phyloP scores from a whole-genome alignment of 2,329 filamentous ascomycete genomes.

The Sarocladium brachiariae region DNA sequence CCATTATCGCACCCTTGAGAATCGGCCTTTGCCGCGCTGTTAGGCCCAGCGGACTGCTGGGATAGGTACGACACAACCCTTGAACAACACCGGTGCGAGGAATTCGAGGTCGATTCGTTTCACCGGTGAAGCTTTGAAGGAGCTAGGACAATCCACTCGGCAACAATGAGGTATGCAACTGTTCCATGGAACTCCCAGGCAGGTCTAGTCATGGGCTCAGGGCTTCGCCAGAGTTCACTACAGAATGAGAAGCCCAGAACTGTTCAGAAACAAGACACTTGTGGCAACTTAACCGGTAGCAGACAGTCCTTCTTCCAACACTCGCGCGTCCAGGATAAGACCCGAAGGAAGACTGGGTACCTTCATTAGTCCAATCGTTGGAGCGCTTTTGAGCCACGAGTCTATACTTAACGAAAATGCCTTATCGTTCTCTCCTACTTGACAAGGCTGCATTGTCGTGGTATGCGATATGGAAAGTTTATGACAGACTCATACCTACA shows the following conservation, averaged over 20 bases:
- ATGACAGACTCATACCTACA: conserved; percentile 17
- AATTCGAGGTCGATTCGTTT: conserved; percentile 42
- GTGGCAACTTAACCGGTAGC: conserved; percentile 11
- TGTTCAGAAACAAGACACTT: conserved; percentile 32
- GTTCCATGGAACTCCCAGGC: conserved; percentile 20
- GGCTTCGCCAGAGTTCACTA: conserved; percentile 53
- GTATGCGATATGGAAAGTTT: conserved; percentile 43
- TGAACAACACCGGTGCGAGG: conserved; percentile 32
- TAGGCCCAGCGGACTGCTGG: conserved; percentile 49
- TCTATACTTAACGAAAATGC: conserved; percentile 10
- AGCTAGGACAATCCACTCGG: conserved; percentile 54
- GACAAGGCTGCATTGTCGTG: conserved; percentile 20
- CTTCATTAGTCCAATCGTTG: conserved; percentile 11
- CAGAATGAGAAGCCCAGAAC: conserved; percentile 57
- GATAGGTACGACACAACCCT: conserved; percentile 47
- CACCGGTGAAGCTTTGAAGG: conserved; percentile 49
- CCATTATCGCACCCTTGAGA: conserved; percentile 41
- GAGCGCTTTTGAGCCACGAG: conserved; percentile 11
- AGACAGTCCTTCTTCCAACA: conserved; percentile 8
- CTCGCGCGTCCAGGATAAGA: conserved; percentile 15
- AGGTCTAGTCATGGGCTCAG: conserved; percentile 30
- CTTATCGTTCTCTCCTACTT: conserved; percentile 19
- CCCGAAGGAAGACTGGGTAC: conserved; percentile 11
- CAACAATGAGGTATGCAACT: conserved; percentile 49
- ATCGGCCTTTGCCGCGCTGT: conserved; percentile 43